A percentile compares a stretch with the other conserved stretches of the same genome.
Evolutionary conservation across 2,329 filamentous ascomycete genomes (phyloP).

Genomic region (Penicillium corylophilum): DNA sequence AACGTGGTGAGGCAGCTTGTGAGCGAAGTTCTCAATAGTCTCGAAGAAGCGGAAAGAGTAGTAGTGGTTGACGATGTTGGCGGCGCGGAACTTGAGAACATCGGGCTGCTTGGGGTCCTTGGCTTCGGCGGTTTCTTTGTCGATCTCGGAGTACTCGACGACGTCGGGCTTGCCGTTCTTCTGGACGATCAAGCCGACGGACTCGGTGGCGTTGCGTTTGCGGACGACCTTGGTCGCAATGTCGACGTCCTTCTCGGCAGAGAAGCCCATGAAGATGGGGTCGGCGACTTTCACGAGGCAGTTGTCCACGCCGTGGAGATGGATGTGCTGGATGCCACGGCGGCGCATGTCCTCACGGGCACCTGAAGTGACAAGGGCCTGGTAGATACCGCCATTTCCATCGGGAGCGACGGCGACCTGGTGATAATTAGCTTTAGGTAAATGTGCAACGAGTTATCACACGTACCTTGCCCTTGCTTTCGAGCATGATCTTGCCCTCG

Average conservation of each 20-base stretch:
- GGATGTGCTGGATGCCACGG: constrained; percentile 89
- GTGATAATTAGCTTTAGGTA: constrained; percentile 6
- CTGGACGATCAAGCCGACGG: constrained; percentile 87
- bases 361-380: constrained; percentile 76
- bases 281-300: constrained; percentile 99
- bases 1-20: constrained; percentile 89
- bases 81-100: constrained; percentile 91
- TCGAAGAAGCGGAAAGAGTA: constrained; percentile 94
- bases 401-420: constrained; percentile 89
- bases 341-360: constrained; percentile 84
- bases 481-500: constrained; percentile 93
- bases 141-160: constrained; percentile 98
- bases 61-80: constrained; percentile 99
- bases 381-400: constrained; percentile 95
- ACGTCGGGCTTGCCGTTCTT: constrained; percentile 97
- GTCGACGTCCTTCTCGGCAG: constrained; percentile 82
- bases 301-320: constrained; percentile 98
- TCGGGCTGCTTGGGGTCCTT: constrained; percentile 76
- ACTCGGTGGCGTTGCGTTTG: constrained; percentile 94
- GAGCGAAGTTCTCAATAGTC: constrained; percentile 80
- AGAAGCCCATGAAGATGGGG: constrained; percentile 91
- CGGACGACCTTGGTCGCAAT: constrained; percentile 99
- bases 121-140: constrained; percentile 82
- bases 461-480: constrained; percentile 75
- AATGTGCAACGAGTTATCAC: neutral